Evolutionary conservation across 2,329 filamentous ascomycete species (phyloP).

Genomic region (Pseudonectria foliicola): DNA sequence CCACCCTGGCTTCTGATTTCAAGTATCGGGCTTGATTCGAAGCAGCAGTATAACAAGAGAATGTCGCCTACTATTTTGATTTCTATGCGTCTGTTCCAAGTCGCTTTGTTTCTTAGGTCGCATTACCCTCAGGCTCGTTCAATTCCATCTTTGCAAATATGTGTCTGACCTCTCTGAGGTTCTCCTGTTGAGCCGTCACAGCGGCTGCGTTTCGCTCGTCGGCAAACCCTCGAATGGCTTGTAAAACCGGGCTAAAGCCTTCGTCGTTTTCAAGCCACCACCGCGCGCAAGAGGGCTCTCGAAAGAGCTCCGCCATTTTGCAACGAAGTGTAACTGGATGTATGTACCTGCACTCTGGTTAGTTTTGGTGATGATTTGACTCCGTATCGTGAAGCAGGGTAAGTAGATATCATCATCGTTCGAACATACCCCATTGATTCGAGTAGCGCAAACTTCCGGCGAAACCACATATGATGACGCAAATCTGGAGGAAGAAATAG

Average conservation of each 20-base stretch:
- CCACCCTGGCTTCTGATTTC: too few species aligned
- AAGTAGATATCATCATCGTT: not conserved
- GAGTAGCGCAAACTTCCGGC: slow-evolving; percentile 68
- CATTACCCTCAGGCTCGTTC: slow-evolving; percentile 13
- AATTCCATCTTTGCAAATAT: slow-evolving; percentile 57
- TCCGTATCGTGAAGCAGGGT: not conserved
- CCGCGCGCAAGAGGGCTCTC: slow-evolving; percentile 59
- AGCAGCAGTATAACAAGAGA: too few species aligned
- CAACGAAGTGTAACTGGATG: slow-evolving; percentile 67
- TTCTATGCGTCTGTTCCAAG: not conserved
- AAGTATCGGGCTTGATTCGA: too few species aligned
- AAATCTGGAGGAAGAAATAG: slow-evolving; percentile 73
- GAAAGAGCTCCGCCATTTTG: slow-evolving; percentile 71
- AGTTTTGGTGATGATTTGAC: slow-evolving; percentile 3
- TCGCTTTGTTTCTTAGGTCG: not conserved
- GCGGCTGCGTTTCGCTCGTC: slow-evolving; percentile 63
- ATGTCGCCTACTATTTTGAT: not conserved
- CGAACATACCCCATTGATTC: slow-evolving; percentile 68
- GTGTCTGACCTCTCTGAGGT: slow-evolving; percentile 66
- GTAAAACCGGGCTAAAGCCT: slow-evolving; percentile 65
- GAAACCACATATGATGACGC: slow-evolving; percentile 69
- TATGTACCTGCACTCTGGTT: slow-evolving; percentile 58
- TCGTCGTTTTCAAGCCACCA: slow-evolving; percentile 91
- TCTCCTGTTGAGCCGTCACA: slow-evolving; percentile 52
- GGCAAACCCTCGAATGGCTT: slow-evolving; percentile 72